A percentile compares a stretch with the other conserved stretches of the same genome.
Evolutionary conservation across 306 rosid genomes (phyloP).

Genomic region (Vicia faba): DNA sequence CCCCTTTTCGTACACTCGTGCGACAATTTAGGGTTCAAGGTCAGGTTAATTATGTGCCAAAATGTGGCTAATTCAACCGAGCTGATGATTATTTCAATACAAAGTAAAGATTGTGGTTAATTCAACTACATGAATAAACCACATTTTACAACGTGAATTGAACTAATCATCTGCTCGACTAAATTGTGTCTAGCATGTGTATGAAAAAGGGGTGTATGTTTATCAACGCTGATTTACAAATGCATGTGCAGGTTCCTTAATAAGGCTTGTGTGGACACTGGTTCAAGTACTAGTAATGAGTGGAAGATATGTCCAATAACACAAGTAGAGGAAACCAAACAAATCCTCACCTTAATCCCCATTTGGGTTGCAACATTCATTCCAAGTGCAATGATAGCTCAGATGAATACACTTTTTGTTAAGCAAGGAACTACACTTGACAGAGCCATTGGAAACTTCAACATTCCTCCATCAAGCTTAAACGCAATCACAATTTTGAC

Average conservation of each 20-base stretch:
- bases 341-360: slow-evolving; percentile 71
- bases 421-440: slow-evolving; percentile 79
- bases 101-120: no score
- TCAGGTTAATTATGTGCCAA: no score
- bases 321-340: slow-evolving; percentile 86
- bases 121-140: no score
- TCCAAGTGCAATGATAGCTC: slow-evolving; percentile 69
- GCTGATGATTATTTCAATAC: no score
- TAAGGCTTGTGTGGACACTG: slow-evolving; percentile 61
- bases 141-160: no score
- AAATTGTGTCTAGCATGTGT: no score
- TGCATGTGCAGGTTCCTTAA: slow-evolving; percentile 58
- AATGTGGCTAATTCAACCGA: no score
- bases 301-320: slow-evolving; percentile 71
- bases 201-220: no score
- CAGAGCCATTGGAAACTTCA: slow-evolving; percentile 60
- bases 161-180: no score
- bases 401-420: slow-evolving; percentile 61
- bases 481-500: slow-evolving; percentile 63
- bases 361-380: slow-evolving; percentile 61
- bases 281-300: slow-evolving; percentile 41
- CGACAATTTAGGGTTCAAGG: no score
- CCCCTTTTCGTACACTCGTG: no score
- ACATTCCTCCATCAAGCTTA: slow-evolving; percentile 73
- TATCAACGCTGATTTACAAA: neutral